Percentiles rank a stretch among this genome's conserved stretches.
phyloP scores from a whole-genome alignment of 768 basidiomycete genomes.

The Leccinum variicolor region DNA sequence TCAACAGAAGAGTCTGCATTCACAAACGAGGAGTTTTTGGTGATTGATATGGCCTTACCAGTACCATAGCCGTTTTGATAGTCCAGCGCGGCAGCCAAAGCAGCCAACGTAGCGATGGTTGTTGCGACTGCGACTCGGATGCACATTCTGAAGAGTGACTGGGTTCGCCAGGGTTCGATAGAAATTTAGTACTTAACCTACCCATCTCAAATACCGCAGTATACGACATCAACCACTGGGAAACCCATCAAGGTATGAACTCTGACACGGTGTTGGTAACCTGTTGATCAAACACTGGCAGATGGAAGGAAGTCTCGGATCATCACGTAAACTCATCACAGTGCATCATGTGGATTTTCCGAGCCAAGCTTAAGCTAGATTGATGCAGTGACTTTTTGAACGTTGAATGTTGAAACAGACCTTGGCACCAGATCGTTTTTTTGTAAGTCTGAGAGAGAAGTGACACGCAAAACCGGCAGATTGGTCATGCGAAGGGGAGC shows the following conservation, averaged over 20 bases:
- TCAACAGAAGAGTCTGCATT: neutral
- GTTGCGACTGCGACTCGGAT: neutral
- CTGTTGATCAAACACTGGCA: neutral
- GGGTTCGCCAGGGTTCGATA: neutral
- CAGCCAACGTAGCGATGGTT: neutral
- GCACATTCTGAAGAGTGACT: neutral
- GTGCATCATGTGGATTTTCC: too few relatives aligned
- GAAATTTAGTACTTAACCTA: neutral
- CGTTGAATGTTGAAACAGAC: neutral
- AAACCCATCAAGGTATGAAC: neutral
- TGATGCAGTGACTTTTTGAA: neutral
- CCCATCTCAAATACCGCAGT: neutral
- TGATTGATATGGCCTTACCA: neutral
- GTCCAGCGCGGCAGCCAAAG: neutral
- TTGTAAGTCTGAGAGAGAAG: too few relatives aligned
- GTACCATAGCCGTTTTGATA: neutral
- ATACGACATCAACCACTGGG: neutral
- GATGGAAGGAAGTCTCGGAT: neutral
- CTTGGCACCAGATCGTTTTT: neutral
- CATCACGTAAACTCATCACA: neutral
- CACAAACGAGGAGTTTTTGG: neutral
- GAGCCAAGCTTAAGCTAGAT: too few relatives aligned
- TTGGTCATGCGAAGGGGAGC: too few relatives aligned
- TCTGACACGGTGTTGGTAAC: neutral
- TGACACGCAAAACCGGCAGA: too few relatives aligned